Conservation (phyloP, 352 stramenopile genomes). For the Globisporangium radiosum region DNA sequence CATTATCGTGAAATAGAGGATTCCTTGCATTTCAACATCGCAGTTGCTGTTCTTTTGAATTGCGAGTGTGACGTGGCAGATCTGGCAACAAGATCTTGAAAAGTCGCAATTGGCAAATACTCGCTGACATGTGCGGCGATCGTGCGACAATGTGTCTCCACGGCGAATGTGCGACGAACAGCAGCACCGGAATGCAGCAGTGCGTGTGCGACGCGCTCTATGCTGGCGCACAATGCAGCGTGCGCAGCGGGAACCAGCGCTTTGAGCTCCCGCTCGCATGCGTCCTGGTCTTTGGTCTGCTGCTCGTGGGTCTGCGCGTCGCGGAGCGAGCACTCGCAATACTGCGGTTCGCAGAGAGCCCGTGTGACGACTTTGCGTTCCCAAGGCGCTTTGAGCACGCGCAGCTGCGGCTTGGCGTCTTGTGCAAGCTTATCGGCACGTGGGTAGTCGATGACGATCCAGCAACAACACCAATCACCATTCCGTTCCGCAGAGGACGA, state of each 20-base stretch:
- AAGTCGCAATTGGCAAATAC: no score
- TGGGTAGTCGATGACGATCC: constrained; percentile 25
- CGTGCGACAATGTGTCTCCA: constrained; percentile 29
- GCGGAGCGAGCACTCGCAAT: constrained; percentile 15
- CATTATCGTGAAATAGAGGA: no score
- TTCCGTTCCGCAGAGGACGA: constrained; percentile 17
- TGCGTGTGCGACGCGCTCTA: constrained; percentile 49
- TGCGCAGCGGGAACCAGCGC: constrained; percentile 30
- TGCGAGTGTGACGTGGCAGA: no score
- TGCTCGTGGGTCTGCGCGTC: constrained; percentile 25
- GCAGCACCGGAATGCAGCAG: constrained; percentile 8
- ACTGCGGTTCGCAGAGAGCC: constrained; percentile 30
- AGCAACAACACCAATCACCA: constrained; percentile 11
- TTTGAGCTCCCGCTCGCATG: constrained; percentile 48
- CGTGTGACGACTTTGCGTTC: constrained; percentile 40
- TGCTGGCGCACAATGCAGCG: constrained; percentile 36
- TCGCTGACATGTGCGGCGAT: no score
- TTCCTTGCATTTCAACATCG: no score
- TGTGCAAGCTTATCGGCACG: constrained; percentile 18
- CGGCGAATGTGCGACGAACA: constrained; percentile 26
- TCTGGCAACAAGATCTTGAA: no score
- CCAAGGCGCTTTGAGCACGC: constrained; percentile 12
- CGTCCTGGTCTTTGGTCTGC: constrained; percentile 28
- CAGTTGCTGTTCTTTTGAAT: no score
- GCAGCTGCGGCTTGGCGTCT: neutral